Conservation (phyloP, 179 eudicot species). For the Corrigiola litoralis region DNA sequence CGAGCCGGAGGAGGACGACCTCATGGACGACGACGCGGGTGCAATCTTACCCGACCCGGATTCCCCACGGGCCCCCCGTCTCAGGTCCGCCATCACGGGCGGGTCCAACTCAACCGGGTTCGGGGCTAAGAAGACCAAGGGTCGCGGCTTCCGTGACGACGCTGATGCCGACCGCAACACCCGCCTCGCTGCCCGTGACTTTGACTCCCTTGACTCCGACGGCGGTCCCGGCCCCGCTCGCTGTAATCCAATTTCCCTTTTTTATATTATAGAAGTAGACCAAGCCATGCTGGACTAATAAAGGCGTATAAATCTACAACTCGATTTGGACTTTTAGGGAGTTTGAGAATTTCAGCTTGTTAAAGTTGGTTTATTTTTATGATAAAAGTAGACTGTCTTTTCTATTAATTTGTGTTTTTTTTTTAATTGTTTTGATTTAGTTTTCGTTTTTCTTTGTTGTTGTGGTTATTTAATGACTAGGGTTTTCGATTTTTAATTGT, state of each 20-base stretch:
- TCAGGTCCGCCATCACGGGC: slow-evolving; percentile 80
- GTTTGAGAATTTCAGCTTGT: too few species aligned
- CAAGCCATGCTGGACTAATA: too few species aligned
- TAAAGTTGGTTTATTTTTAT: too few species aligned
- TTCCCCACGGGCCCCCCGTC: slow-evolving; percentile 51
- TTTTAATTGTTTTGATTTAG: neutral
- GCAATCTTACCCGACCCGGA: slow-evolving; percentile 31
- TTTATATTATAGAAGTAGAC: neutral
- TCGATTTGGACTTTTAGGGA: too few species aligned
- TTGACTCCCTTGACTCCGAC: slow-evolving; percentile 71
- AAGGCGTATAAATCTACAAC: too few species aligned
- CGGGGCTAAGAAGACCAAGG: slow-evolving; percentile 60
- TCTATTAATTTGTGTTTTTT: neutral
- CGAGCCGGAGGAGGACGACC: slow-evolving; percentile 90
- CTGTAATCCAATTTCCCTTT: slow-evolving; percentile 34
- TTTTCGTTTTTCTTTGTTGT: too few species aligned
- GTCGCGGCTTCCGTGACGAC: slow-evolving; percentile 81
- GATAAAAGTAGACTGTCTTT: too few species aligned
- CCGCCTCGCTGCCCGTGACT: slow-evolving; percentile 52
- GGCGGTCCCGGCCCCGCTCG: slow-evolving; percentile 84
- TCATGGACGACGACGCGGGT: slow-evolving; percentile 82
- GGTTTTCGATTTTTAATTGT: too few species aligned
- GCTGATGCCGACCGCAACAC: slow-evolving; percentile 44
- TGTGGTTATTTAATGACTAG: too few species aligned
- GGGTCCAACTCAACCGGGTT: slow-evolving; percentile 29